Conservation (phyloP, 108 stramenopile genomes). For the Cyclotella cryptica region DNA sequence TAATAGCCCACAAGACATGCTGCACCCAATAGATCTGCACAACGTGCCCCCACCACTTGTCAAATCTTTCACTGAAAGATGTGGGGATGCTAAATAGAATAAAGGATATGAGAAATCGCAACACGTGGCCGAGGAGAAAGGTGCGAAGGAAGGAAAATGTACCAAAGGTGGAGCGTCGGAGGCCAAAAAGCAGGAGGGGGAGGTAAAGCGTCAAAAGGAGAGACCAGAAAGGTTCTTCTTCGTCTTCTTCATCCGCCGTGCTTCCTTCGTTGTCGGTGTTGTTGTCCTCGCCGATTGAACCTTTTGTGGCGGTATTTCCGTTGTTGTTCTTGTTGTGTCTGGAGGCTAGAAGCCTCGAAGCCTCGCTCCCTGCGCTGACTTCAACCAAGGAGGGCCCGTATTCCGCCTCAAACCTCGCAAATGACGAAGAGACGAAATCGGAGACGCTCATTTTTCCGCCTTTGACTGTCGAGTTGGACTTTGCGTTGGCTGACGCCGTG, state of each 20-base stretch:
- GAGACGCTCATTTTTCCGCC: slow-evolving; percentile 29
- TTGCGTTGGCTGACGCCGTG: not conserved
- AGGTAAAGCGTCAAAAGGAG: slow-evolving; percentile 45
- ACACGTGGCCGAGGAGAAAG: slow-evolving; percentile 50
- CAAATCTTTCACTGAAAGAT: not conserved
- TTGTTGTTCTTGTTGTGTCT: slow-evolving; percentile 4
- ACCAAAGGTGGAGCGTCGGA: slow-evolving; percentile 54
- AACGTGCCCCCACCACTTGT: slow-evolving; percentile 2
- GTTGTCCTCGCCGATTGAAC: not conserved
- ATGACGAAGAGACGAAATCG: slow-evolving; percentile 34
- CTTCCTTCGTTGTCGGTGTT: not conserved
- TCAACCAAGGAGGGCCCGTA: slow-evolving; percentile 10
- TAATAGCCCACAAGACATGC: slow-evolving; percentile 18
- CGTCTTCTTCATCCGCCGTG: slow-evolving; percentile 17
- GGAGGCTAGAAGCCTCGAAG: not conserved
- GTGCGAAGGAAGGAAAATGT: slow-evolving; percentile 48
- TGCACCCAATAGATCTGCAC: slow-evolving; percentile 13
- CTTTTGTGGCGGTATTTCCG: not conserved
- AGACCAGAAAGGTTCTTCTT: slow-evolving; percentile 36
- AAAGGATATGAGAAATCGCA: slow-evolving; percentile 32
- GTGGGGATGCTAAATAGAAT: slow-evolving; percentile 14
- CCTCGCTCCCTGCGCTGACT: not conserved
- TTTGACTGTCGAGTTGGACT: not conserved
- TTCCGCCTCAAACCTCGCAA: slow-evolving; percentile 29
- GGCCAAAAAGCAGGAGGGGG: slow-evolving; percentile 53